Evolutionary conservation across 2,329 filamentous ascomycete genomes (phyloP).

Genomic region (Calonectria leucothoes): DNA sequence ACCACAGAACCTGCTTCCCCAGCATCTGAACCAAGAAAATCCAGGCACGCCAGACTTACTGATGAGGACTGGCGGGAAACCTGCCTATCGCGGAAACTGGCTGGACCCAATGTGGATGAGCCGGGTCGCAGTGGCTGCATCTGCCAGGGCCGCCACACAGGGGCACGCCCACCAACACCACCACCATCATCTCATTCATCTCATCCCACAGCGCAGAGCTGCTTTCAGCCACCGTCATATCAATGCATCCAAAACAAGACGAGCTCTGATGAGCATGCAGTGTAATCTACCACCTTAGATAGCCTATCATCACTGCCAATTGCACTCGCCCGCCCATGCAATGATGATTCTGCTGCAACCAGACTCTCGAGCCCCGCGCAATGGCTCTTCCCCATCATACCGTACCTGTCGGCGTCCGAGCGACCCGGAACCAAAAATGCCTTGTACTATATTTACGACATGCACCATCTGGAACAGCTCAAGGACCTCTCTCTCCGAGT

Average conservation of each 20-base stretch:
- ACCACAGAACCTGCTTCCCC: not conserved
- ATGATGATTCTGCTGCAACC: not conserved
- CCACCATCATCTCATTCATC: not conserved
- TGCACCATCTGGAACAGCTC: not conserved
- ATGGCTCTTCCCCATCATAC: not conserved
- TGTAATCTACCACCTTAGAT: not conserved
- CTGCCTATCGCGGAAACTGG: slow-evolving; percentile 1
- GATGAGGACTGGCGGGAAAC: slow-evolving; percentile 1
- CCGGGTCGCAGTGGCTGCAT: not conserved
- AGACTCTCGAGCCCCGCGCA: not conserved
- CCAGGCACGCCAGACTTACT: slow-evolving; percentile 3
- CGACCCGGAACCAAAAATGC: not conserved
- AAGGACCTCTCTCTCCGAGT: not conserved
- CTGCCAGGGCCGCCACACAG: slow-evolving; percentile 3
- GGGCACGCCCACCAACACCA: slow-evolving; percentile 11
- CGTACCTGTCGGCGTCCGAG: not conserved
- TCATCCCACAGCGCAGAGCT: not conserved
- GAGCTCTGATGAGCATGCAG: not conserved
- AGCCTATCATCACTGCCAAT: not conserved
- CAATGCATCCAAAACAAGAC: not conserved
- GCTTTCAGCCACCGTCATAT: not conserved
- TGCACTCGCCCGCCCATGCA: not conserved
- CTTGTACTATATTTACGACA: not conserved
- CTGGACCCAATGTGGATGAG: not conserved
- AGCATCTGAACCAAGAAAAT: not conserved